A percentile compares a stretch with the other conserved stretches of the same genome.
These are phyloP conservation scores for Solanum chacoense DNA, from an alignment of 305 asterid species.

Conservation along the genomic window DNA sequence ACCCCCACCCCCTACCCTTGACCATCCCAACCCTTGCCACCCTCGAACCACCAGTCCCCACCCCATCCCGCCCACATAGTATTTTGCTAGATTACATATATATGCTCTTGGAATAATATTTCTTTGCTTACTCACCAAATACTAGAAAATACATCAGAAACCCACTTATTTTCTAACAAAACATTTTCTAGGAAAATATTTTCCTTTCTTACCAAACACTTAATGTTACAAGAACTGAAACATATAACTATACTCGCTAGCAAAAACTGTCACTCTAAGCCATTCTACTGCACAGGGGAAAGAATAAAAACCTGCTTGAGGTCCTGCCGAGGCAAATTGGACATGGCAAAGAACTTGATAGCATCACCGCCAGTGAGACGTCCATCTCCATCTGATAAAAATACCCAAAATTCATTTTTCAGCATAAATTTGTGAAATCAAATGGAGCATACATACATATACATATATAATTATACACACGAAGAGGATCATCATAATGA, in stretches of 20 bases:
- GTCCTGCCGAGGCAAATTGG: constrained; percentile 75
- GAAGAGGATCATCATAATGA: neutral
- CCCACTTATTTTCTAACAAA: neutral
- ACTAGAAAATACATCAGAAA: neutral
- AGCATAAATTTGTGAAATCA: neutral
- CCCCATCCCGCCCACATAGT: neutral
- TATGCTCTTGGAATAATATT: neutral
- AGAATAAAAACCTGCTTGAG: constrained; percentile 48
- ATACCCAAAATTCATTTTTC: neutral
- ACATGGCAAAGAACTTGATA: constrained; percentile 62
- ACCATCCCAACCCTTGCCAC: neutral
- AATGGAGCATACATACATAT: neutral
- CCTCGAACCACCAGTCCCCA: neutral
- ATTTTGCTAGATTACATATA: neutral
- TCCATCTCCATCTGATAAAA: constrained; percentile 69
- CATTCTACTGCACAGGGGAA: neutral
- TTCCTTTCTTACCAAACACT: neutral
- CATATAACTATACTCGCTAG: neutral
- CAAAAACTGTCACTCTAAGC: neutral
- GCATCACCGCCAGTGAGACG: constrained; percentile 77
- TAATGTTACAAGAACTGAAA: neutral
- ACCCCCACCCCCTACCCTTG: neutral
- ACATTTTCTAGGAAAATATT: neutral
- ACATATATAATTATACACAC: neutral
- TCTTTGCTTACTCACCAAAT: neutral